Evolutionary conservation across 345 rosid genomes (phyloP), one percentile per base, ranked within the genome.

Genomic region (Moricandia arvensis): DNA sequence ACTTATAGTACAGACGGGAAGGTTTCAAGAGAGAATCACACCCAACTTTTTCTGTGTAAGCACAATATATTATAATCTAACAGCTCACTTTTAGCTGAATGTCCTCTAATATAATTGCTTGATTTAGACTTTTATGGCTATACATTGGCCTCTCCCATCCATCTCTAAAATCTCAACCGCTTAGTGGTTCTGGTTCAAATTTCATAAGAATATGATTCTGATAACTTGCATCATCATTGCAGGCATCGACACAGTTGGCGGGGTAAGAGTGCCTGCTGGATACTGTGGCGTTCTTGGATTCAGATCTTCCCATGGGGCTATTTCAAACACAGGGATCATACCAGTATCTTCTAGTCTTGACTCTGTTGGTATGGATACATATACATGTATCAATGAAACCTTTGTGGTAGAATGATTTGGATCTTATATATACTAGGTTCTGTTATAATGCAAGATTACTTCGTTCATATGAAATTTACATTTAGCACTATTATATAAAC

Each of bases 171-270:
- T 31, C 64, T 54, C 70, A 62, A 37, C n/a, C 11, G 1, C 13
- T 45, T 6, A 24, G 15, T 63, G 63, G 38, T 33, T 71, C 12
- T 43, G 24, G 41, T 21, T 76, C 18, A 41, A 3, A 21, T 54
- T 3, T 10, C 18, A 1, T 12, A 63, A 51, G 38, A 62, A 31
- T 15, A 43, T 31, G 38, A 8, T 55, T 43, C 12, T 51, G 38
- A 51, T 49, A 16, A 66, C 30, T 53, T 68, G 66, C 30, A 54
- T 57, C 30, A 54, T 57, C 61, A 30, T 83, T 83, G 77, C 88
- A 92, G 99, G 99, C 80, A 37, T 88, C 30, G 99, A 95, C 75
- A 84, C 96, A 8, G 80, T 88, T 74, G 99, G 99, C 18, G 99
- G 94, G 45, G 93, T 92, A 72, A 92, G 99, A 82, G 83, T 92